Base-by-base conservation (phyloP, 2,329 filamentous ascomycete species). In the Chalara sp. region DNA sequence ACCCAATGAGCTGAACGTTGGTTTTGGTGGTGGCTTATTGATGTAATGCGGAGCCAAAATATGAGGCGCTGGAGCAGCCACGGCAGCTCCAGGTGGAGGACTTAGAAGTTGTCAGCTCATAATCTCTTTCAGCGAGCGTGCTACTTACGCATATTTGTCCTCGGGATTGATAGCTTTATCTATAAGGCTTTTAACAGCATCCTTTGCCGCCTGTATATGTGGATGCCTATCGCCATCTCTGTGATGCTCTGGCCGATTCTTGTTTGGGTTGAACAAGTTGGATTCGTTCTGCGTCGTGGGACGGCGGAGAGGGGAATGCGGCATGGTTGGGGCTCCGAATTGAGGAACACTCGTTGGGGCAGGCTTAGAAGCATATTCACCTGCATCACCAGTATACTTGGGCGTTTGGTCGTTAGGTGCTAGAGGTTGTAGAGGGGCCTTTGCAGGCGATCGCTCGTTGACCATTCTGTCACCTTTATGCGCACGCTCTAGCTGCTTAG, bases 361-460 rank as follows among this genome's bases (percentile, higher is more conserved):
- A 29, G 44, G 51, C 31, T 55, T 55, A 5, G 51, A 46, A 29
- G 51, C n/a, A 37, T 51, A 52, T 7, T 49, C 29, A 33, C 37
- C 40, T 28, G 58, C 50, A 39, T 44, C 41, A 37, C 39, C 45
- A 32, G 40, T 54, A 50, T 49, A 35, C 11, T 49, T 10, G 40
- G 42, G 41, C 32, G 47, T 41, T 41, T 63, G 54, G 13, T 60
- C 61, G 39, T 64, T 63, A 13, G 52, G 43, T 5, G 48, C 54
- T 31, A 55, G 53, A 35, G 61, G 52, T 8, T 53, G 52, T 7
- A 62, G 49, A 33, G 58, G 55, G 5, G 52, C 60, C 55, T 65
- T 66, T 29, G 61, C 61, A 52, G 64, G 62, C 42, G 58, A 61
- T 58, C 59, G 52, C 55, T 67, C 64, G 45, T 64, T 66, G 44